A percentile compares a stretch with the other conserved stretches of the same genome.
Conservation (phyloP, 1,284 basidiomycete species). For the Retiboletus fuscus region DNA sequence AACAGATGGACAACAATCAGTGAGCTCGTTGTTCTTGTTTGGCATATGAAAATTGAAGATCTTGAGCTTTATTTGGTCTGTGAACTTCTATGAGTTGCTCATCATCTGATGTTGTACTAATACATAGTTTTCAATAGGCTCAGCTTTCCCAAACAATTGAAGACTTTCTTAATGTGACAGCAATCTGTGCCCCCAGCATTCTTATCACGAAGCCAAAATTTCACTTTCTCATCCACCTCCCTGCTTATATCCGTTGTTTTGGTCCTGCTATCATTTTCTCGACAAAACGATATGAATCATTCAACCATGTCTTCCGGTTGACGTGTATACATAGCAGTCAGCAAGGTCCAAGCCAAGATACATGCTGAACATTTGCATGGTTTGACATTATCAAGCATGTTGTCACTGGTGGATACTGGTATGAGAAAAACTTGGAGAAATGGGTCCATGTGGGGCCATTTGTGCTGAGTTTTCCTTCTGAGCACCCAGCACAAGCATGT, state of each 20-base stretch:
- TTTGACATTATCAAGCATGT: background rate
- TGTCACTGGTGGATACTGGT: background rate
- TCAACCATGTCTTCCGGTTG: background rate
- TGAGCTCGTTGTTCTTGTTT: conserved; percentile 40
- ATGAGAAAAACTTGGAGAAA: background rate
- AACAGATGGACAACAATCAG: conserved; percentile 30
- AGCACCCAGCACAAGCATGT: background rate
- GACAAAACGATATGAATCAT: background rate
- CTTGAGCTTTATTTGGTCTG: conserved; percentile 36
- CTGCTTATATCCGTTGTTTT: background rate
- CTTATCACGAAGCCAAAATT: background rate
- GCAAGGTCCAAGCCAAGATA: conserved; percentile 1
- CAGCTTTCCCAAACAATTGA: background rate
- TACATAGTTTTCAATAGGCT: background rate
- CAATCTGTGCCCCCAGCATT: background rate
- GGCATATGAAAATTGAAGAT: conserved; percentile 45
- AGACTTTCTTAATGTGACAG: conserved; percentile 1
- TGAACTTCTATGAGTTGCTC: background rate
- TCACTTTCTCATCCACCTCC: background rate
- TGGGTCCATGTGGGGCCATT: background rate
- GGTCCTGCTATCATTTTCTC: conserved; percentile 1
- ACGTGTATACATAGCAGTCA: background rate
- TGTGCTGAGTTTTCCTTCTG: background rate
- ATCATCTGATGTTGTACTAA: background rate
- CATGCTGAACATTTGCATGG: background rate